Evolutionary conservation across 345 rosid genomes (phyloP).

Genomic region (Kandelia obovata): DNA sequence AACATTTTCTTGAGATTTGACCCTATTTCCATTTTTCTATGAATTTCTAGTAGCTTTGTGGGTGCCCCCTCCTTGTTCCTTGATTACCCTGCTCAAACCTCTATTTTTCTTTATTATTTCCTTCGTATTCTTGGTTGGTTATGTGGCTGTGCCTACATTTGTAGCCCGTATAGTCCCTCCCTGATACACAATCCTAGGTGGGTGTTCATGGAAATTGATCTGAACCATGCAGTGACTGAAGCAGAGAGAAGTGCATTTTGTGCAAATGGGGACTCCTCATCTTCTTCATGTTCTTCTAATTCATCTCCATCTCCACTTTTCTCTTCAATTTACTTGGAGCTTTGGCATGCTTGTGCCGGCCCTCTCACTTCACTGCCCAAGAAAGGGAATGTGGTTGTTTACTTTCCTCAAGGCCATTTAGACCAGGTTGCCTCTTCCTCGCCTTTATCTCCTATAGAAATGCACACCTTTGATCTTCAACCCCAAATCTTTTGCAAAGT

Average conservation of each 20-base stretch:
- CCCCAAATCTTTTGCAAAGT: slow-evolving; percentile 78
- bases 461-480: slow-evolving; percentile 52
- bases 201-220: slow-evolving; percentile 87
- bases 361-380: slow-evolving; percentile 75
- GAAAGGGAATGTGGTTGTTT: slow-evolving; percentile 74
- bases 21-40: slow-evolving; percentile 29
- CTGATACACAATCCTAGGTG: slow-evolving; percentile 7
- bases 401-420: slow-evolving; percentile 85
- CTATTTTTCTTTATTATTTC: neutral
- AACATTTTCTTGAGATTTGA: slow-evolving; percentile 24
- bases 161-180: slow-evolving; percentile 1
- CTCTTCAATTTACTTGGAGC: slow-evolving; percentile 70
- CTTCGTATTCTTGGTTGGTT: slow-evolving; percentile 25
- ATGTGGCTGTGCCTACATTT: slow-evolving; percentile 21
- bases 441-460: slow-evolving; percentile 41
- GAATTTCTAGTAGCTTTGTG: slow-evolving; percentile 17
- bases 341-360: slow-evolving; percentile 95
- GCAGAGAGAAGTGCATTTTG: slow-evolving; percentile 51
- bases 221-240: slow-evolving; percentile 68
- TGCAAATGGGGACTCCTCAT: slow-evolving; percentile 45
- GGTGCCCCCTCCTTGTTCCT: slow-evolving; percentile 30
- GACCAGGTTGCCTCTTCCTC: slow-evolving; percentile 58
- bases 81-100: slow-evolving; percentile 18
- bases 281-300: slow-evolving; percentile 50
- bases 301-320: slow-evolving; percentile 46